phyloP scores from a whole-genome alignment of 208 protist genomes.

The Trypanosoma lewisi region DNA sequence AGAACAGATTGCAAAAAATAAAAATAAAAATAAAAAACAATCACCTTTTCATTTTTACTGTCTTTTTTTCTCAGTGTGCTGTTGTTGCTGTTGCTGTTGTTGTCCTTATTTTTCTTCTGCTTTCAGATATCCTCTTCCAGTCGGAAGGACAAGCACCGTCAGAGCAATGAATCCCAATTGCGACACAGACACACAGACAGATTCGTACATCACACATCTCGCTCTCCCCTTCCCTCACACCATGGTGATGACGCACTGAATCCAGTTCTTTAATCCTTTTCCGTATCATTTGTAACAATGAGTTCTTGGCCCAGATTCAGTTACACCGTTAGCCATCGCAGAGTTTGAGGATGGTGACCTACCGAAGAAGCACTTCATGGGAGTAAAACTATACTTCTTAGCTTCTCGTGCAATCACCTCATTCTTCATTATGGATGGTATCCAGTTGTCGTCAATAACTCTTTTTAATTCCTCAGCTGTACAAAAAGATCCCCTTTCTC shows the following conservation, averaged over 20 bases:
- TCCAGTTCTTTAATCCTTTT: too few species aligned
- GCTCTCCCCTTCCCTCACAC: too few species aligned
- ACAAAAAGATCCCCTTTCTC: slow-evolving; percentile 38
- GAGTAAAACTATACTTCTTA: slow-evolving; percentile 45
- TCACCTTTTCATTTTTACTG: slow-evolving; percentile 1
- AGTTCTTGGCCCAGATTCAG: neutral
- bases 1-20: neutral
- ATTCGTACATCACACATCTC: too few species aligned
- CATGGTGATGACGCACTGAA: too few species aligned
- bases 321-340: neutral
- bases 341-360: slow-evolving; percentile 14
- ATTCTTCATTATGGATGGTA: slow-evolving; percentile 62
- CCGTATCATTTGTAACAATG: too few species aligned
- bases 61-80: neutral
- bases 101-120: too few species aligned
- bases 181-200: too few species aligned
- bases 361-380: slow-evolving; percentile 70
- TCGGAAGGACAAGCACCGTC: too few species aligned
- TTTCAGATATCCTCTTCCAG: too few species aligned
- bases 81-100: too few species aligned
- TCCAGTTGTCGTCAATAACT: slow-evolving; percentile 75
- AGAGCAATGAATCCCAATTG: too few species aligned
- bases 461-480: slow-evolving; percentile 59
- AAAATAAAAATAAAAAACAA: slow-evolving; percentile 8
- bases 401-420: slow-evolving; percentile 39